phyloP scores from a whole-genome alignment of 805 yeast genomes.

The Starmerella sirachaensis region DNA sequence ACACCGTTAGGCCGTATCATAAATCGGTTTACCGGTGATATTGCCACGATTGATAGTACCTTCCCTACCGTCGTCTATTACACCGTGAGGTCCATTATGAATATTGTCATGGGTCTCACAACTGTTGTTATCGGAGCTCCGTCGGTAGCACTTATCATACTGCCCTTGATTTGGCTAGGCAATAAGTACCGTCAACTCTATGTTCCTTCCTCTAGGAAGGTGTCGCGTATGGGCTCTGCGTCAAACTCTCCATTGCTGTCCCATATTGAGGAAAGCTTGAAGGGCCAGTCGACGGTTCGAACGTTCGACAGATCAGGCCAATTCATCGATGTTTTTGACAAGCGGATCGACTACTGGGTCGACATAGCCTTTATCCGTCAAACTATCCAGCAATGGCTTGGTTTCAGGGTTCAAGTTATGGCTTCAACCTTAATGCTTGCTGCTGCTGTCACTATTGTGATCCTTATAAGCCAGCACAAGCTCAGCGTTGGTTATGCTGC shows the following conservation, averaged over 20 bases:
- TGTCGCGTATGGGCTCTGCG: slow-evolving; percentile 57
- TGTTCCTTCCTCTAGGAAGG: slow-evolving; percentile 58
- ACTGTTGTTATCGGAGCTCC: slow-evolving; percentile 55
- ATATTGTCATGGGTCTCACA: slow-evolving; percentile 44
- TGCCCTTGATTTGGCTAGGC: slow-evolving; percentile 44
- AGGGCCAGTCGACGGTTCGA: slow-evolving; percentile 62
- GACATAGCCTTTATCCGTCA: slow-evolving; percentile 54
- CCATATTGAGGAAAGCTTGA: slow-evolving; percentile 66
- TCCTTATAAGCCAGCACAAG: slow-evolving; percentile 45
- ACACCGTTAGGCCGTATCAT: slow-evolving; percentile 73
- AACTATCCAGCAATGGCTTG: slow-evolving; percentile 84
- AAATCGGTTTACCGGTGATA: slow-evolving; percentile 71
- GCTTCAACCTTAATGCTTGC: slow-evolving; percentile 73
- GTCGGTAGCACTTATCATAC: slow-evolving; percentile 51
- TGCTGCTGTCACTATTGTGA: slow-evolving; percentile 62
- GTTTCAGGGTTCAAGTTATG: slow-evolving; percentile 72
- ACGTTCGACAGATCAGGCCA: slow-evolving; percentile 57
- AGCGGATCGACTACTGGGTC: slow-evolving; percentile 24
- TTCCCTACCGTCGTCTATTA: slow-evolving; percentile 48
- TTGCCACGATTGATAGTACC: slow-evolving; percentile 61
- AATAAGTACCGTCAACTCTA: slow-evolving; percentile 56
- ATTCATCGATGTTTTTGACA: slow-evolving; percentile 35
- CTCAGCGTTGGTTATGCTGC: slow-evolving; percentile 82
- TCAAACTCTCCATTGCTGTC: slow-evolving; percentile 69
- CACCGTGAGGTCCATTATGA: slow-evolving; percentile 39